Evolutionary conservation across 176 grass and related monocot species (phyloP).

Genomic region (Phoenix dactylifera): DNA sequence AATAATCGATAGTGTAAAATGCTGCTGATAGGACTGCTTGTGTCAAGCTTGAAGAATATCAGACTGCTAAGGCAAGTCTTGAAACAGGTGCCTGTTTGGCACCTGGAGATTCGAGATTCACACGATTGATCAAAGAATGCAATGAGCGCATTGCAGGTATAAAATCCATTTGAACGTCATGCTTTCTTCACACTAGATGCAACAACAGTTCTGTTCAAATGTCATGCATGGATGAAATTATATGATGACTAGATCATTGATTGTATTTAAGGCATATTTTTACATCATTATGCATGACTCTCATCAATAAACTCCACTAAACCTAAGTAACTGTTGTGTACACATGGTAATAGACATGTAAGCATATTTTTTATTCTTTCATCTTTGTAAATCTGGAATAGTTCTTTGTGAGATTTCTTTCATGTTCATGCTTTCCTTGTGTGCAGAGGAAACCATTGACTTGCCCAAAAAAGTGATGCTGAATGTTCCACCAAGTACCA

Average conservation of each 20-base stretch:
- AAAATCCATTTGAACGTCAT: no score
- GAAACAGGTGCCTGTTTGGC: conserved; percentile 37
- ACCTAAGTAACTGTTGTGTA: no score
- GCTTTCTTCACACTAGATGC: no score
- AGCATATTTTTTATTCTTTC: no score
- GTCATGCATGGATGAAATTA: no score
- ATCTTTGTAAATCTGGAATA: not conserved
- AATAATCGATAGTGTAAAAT: not conserved
- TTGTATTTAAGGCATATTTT: no score
- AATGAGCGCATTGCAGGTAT: conserved; percentile 40
- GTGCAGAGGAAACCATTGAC: conserved; percentile 27
- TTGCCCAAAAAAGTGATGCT: conserved; percentile 6
- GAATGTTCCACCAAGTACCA: not conserved
- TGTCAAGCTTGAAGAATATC: conserved; percentile 50
- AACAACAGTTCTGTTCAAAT: no score
- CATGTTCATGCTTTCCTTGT: not conserved
- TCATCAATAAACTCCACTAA: no score
- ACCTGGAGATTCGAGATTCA: conserved; percentile 42
- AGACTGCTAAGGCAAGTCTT: conserved; percentile 32
- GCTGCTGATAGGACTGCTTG: conserved; percentile 28
- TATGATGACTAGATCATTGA: no score
- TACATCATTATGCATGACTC: no score
- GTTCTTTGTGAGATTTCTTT: not conserved
- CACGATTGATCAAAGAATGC: conserved; percentile 35
- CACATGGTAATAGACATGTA: no score